phyloP scores from a whole-genome alignment of 2,329 filamentous ascomycete species.

The Sporothrix luriei region DNA sequence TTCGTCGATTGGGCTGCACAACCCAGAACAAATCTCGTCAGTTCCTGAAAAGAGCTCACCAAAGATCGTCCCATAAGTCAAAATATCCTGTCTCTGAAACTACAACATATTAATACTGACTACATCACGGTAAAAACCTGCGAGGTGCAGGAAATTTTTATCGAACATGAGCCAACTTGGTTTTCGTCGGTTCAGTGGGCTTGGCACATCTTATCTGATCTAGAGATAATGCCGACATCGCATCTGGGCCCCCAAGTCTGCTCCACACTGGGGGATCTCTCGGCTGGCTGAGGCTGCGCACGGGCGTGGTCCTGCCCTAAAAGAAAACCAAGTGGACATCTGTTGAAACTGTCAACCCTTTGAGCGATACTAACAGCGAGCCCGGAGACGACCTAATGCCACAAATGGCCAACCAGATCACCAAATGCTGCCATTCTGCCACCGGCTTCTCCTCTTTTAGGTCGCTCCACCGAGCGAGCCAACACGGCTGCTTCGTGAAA shows the following conservation, averaged over 20 bases:
- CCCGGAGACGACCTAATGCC: background rate
- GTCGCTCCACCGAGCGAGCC: background rate
- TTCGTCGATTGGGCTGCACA: background rate
- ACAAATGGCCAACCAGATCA: background rate
- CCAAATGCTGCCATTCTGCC: background rate
- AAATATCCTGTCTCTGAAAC: conserved; percentile 4
- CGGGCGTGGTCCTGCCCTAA: background rate
- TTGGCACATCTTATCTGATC: conserved; percentile 56
- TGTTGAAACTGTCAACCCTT: background rate
- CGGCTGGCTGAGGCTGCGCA: conserved; percentile 16
- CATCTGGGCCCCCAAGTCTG: conserved; percentile 33
- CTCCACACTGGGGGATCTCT: conserved; percentile 29
- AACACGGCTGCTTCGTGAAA: background rate
- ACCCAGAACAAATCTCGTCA: background rate
- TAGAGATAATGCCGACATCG: conserved; percentile 56
- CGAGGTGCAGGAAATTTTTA: background rate
- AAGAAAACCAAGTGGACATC: background rate
- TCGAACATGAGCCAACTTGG: background rate
- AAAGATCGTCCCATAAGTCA: background rate
- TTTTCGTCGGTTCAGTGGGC: conserved; percentile 18
- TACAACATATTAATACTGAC: conserved; percentile 5
- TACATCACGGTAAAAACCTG: too few relatives aligned
- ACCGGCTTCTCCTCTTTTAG: background rate
- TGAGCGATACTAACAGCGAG: background rate
- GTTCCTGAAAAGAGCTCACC: background rate